A percentile compares a stretch with the other conserved stretches of the same genome.
These are phyloP conservation scores for Xylaria sp. DNA, from an alignment of 495 filamentous ascomycete genomes.

Conservation along the genomic window DNA sequence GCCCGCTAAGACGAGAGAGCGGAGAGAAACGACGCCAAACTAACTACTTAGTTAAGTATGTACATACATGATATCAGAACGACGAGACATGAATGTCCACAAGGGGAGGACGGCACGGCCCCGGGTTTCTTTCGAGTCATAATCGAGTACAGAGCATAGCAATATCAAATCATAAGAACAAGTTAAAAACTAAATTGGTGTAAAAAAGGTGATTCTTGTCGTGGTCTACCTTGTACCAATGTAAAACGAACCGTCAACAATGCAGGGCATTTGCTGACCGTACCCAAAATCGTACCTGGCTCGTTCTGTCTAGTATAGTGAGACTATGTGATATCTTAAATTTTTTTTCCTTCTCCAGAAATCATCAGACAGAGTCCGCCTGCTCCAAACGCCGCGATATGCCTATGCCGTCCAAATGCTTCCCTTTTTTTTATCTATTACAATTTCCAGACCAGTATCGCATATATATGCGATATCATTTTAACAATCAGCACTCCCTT, in stretches of 20 bases:
- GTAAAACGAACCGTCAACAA: not conserved
- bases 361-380: not conserved
- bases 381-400: conserved; percentile 16
- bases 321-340: not conserved
- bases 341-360: conserved; percentile 14
- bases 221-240: not conserved
- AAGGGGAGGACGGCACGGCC: not conserved
- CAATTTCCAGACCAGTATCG: not conserved
- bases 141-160: not conserved
- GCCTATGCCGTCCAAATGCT: conserved; percentile 18
- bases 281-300: not conserved
- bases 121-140: not conserved
- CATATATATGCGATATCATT: not conserved
- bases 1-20: too few relatives aligned
- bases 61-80: conserved; percentile 7
- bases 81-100: not conserved
- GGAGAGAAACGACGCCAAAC: too few relatives aligned
- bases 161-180: not conserved
- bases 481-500: not conserved
- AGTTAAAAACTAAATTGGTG: not conserved
- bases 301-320: not conserved
- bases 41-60: too few relatives aligned
- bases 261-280: not conserved
- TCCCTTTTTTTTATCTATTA: not conserved
- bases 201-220: not conserved